These are phyloP conservation scores for Dimocarpus longan DNA, from an alignment of 345 rosid species.

Conservation along the genomic window DNA sequence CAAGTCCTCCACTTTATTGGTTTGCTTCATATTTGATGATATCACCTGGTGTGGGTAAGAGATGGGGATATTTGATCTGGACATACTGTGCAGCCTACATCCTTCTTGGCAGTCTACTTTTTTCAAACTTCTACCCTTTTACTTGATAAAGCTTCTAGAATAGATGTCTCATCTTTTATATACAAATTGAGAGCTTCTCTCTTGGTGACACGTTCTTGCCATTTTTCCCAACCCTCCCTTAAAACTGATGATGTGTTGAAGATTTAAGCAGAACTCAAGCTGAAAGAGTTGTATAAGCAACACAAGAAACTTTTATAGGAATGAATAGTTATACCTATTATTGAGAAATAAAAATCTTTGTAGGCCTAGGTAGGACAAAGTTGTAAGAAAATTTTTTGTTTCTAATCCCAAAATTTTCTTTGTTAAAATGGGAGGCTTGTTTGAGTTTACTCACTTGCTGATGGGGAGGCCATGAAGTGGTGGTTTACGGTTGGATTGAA, in stretches of 20 bases:
- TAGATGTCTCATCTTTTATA: not conserved
- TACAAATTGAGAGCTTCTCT: not conserved
- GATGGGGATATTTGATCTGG: conserved; percentile 73
- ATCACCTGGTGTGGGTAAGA: conserved; percentile 36
- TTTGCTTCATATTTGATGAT: conserved; percentile 60
- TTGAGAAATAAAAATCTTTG: no score
- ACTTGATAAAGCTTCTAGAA: conserved; percentile 44
- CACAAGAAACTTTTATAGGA: not conserved
- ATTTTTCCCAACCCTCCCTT: not conserved
- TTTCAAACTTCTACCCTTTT: conserved; percentile 90
- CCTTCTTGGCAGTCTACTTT: conserved; percentile 80
- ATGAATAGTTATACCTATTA: not conserved
- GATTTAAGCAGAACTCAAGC: no score
- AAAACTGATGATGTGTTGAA: not conserved
- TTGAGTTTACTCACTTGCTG: no score
- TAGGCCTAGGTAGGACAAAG: no score
- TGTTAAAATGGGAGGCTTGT: not conserved
- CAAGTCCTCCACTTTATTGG: conserved; percentile 89
- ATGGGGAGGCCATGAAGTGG: no score
- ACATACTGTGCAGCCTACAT: conserved; percentile 69
- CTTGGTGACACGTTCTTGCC: not conserved
- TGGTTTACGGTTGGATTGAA: no score
- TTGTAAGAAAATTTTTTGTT: no score
- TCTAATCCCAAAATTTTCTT: not conserved
- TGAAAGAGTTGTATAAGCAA: not conserved